These are phyloP conservation scores for Purshia tridentata DNA, from an alignment of 306 rosid species.

Conservation along the genomic window DNA sequence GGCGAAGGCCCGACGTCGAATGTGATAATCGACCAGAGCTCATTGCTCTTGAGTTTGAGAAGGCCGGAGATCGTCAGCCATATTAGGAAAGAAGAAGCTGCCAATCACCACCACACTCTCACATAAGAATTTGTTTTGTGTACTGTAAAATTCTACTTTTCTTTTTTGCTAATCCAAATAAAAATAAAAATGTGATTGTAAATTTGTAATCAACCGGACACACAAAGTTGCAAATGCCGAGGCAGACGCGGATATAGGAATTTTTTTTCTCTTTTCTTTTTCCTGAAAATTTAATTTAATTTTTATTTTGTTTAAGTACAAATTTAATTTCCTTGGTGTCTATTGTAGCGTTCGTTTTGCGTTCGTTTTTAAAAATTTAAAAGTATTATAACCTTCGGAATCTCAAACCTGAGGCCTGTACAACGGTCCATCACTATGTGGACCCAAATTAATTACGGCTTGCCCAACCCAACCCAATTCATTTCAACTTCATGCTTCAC, in stretches of 20 bases:
- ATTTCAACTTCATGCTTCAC: too few relatives aligned
- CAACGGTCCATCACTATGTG: background rate
- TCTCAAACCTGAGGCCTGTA: background rate
- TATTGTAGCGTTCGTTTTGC: slow-evolving; percentile 7
- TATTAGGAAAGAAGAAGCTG: background rate
- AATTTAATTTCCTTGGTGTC: slow-evolving; percentile 4
- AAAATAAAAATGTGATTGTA: slow-evolving; percentile 3
- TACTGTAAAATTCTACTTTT: background rate
- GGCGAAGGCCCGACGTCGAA: background rate
- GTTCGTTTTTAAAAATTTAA: background rate
- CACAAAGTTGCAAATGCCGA: background rate
- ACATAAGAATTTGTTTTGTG: background rate
- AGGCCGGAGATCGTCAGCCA: background rate
- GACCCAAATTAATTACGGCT: background rate
- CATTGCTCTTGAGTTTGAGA: slow-evolving; percentile 11
- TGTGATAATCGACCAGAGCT: background rate
- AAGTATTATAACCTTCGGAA: background rate
- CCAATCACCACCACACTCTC: background rate
- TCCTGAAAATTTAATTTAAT: background rate
- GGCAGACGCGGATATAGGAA: background rate
- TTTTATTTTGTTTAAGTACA: too few relatives aligned
- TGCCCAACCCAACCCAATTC: background rate
- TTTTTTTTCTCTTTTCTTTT: background rate
- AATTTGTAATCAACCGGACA: background rate
- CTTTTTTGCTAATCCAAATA: background rate